Evolutionary conservation across 257 asterid genomes (phyloP), one percentile per base, ranked within the genome.

Genomic region (Prunella vulgaris): DNA sequence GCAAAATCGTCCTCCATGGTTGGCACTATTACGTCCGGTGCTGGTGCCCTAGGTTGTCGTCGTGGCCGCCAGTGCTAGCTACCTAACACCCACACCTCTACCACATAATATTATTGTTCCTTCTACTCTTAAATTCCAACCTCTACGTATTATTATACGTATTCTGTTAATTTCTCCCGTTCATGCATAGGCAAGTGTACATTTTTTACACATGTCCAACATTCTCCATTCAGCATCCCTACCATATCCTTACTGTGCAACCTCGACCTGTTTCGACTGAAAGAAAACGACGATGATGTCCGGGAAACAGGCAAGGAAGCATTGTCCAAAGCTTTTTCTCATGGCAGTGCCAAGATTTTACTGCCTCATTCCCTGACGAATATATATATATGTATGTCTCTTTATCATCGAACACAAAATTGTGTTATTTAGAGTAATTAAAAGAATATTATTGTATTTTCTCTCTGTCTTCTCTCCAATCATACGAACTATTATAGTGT

Each of bases 1-100:
- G 96, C 98, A 60, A 92, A 92, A 64, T 77, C 98, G 38, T 87
- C 95, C 60, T 75, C 92, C 57, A 82, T 89, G 92, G 87, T 92
- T 0, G 87, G 69, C 25, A 2, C 88, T 18, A 87, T 92, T 13
- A 92, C 98, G 54, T 76, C 85, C 7, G 85, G 89, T 44, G 88
- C 98, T 7, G 98, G 98, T 30, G 94, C 60, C 79, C 92, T 89
- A 8, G 76, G 73, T 7, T 92, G 98, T 62, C 92, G 90, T 22
- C 72, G 83, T 33, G 95, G 95, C 58, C 86, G 85, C 62, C 64
- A 74, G 64, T 92, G 98, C 85, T 89, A 82, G 22, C 21, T 2
- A 3, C 53, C 53, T 5, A 48, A 51, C 25, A 6, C 27, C 59
- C 4, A 18, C 13, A 17, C 10, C 58, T 10, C 10, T 17, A 15